These are phyloP conservation scores for Picochlorum sp. DNA, from an alignment of 139 green algal genomes.

Conservation along the genomic window DNA sequence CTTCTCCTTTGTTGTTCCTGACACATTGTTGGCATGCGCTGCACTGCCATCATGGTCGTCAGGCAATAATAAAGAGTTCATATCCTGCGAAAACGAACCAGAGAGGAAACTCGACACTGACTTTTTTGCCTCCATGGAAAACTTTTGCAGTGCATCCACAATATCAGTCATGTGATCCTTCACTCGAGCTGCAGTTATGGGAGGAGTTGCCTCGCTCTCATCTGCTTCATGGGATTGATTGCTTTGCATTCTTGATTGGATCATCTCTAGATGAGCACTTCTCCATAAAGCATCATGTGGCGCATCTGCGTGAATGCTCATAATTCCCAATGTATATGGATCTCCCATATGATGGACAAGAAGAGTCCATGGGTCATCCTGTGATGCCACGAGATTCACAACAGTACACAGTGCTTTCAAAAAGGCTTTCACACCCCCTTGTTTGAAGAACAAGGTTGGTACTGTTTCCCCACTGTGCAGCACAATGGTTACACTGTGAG, in stretches of 20 bases:
- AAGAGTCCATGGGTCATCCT: conserved; percentile 53
- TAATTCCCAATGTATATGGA: conserved; percentile 14
- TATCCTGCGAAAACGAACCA: background rate
- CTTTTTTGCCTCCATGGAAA: background rate
- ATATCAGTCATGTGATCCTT: conserved; percentile 1
- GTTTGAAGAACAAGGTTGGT: conserved; percentile 70
- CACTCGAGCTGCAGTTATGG: background rate
- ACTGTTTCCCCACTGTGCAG: conserved; percentile 63
- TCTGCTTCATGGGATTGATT: no score
- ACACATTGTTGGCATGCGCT: no score
- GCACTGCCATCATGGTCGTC: no score
- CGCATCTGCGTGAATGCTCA: background rate
- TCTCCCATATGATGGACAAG: conserved; percentile 42
- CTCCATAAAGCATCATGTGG: background rate
- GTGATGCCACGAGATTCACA: conserved; percentile 37
- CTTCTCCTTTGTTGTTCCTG: no score
- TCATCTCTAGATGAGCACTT: no score
- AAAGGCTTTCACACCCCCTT: conserved; percentile 43
- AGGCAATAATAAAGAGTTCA: no score
- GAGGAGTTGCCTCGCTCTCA: no score
- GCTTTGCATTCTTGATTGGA: no score
- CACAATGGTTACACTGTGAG: conserved; percentile 64
- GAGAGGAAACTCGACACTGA: background rate
- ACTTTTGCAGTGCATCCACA: background rate
- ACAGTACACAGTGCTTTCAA: conserved; percentile 42